phyloP scores from a whole-genome alignment of 2,329 filamentous ascomycete species.

The Piedraia hortae region DNA sequence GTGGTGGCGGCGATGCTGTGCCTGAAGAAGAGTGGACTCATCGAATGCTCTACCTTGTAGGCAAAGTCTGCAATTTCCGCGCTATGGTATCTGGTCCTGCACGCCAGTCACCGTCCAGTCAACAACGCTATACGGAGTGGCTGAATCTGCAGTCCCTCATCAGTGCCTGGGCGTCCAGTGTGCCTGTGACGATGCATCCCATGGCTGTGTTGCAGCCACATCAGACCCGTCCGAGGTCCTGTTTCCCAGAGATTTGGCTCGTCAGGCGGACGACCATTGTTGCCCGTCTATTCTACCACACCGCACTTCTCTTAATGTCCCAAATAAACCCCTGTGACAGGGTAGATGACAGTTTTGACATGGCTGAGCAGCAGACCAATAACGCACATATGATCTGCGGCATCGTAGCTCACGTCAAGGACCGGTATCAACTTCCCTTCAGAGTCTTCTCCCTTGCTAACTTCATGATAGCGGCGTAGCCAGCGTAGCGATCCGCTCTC shows the following conservation, averaged over 20 bases:
- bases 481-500: constrained; percentile 49
- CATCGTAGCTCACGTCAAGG: constrained; percentile 62
- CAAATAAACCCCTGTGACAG: constrained; percentile 46
- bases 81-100: constrained; percentile 33
- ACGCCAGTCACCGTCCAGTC: constrained; percentile 34
- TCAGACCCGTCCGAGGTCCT: constrained; percentile 38
- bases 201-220: constrained; percentile 47
- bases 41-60: constrained; percentile 65
- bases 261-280: constrained; percentile 60
- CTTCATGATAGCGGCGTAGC: constrained; percentile 31
- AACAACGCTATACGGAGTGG: constrained; percentile 49
- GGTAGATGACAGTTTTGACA: constrained; percentile 33
- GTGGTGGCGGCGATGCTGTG: constrained; percentile 28
- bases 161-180: constrained; percentile 51
- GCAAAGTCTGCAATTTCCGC: constrained; percentile 65
- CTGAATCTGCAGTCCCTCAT: constrained; percentile 51
- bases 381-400: constrained; percentile 73
- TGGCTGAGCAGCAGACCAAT: constrained; percentile 39
- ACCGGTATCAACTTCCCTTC: constrained; percentile 23
- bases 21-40: constrained; percentile 80
- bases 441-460: background rate
- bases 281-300: constrained; percentile 70
- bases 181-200: constrained; percentile 67
- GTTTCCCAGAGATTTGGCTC: constrained; percentile 73
- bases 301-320: constrained; percentile 51